phyloP scores from a whole-genome alignment of 1,284 basidiomycete genomes.

The Paramarasmius palmivorus region DNA sequence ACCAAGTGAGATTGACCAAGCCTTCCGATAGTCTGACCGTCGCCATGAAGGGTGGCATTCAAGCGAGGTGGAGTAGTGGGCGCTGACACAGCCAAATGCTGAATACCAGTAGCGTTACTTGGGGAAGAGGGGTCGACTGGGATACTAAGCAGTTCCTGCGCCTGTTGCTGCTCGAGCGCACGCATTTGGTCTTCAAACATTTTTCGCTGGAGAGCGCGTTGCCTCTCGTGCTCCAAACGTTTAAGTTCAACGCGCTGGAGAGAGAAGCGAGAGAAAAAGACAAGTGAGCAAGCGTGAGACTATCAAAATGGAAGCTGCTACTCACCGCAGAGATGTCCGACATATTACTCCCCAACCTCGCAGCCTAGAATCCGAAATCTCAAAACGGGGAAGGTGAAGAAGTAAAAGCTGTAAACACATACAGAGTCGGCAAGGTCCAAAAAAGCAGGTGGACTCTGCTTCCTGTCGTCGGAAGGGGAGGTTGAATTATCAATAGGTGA shows the following conservation, averaged over 20 bases:
- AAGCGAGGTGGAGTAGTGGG: conserved; percentile 82
- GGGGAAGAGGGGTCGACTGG: conserved; percentile 56
- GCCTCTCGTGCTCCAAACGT: conserved; percentile 87
- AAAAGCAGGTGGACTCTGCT: conserved; percentile 85
- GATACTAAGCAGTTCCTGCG: conserved; percentile 76
- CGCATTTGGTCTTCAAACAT: conserved; percentile 95
- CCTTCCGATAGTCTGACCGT: conserved; percentile 36
- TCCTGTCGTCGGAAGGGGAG: conserved; percentile 60
- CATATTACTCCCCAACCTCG: conserved; percentile 81
- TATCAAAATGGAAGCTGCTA: conserved; percentile 19
- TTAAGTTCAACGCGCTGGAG: conserved; percentile 84
- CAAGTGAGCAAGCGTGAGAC: not conserved
- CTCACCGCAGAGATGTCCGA: conserved; percentile 78
- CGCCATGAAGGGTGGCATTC: conserved; percentile 59
- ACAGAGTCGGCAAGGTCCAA: conserved; percentile 89
- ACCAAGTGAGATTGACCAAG: conserved; percentile 49
- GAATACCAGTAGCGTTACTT: conserved; percentile 43
- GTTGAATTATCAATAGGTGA: conserved; percentile 69
- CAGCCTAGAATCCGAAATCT: conserved; percentile 50
- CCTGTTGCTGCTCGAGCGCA: conserved; percentile 88
- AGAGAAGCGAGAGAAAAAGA: conserved; percentile 12
- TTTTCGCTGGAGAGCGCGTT: conserved; percentile 82
- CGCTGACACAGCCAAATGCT: conserved; percentile 77
- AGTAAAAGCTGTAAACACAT: conserved; percentile 33
- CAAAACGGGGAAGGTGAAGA: conserved; percentile 21